Conservation (phyloP, 2,329 filamentous ascomycete genomes). For the Alternaria conjuncta region DNA sequence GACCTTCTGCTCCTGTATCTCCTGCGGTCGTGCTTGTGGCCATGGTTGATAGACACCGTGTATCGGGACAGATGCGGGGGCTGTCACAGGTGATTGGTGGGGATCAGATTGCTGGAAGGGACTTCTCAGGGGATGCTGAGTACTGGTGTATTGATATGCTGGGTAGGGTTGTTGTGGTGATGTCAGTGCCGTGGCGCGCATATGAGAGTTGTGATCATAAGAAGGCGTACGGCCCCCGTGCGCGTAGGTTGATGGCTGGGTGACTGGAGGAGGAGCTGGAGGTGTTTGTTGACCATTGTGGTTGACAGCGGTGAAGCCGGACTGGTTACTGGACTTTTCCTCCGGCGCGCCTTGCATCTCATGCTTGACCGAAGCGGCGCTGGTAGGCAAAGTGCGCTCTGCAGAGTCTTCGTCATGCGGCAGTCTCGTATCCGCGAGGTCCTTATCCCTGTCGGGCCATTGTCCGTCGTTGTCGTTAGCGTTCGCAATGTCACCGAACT, state of each 20-base stretch:
- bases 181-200: not conserved
- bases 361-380: conserved; percentile 1
- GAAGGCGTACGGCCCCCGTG: not conserved
- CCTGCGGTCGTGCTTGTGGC: not conserved
- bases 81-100: not conserved
- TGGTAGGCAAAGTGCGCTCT: conserved; percentile 7
- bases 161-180: not conserved
- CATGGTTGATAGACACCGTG: not conserved
- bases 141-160: not conserved
- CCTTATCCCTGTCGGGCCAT: conserved; percentile 11
- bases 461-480: conserved; percentile 8
- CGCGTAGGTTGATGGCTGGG: not conserved
- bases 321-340: not conserved
- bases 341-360: conserved; percentile 1
- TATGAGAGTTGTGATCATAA: not conserved
- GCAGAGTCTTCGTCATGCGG: conserved; percentile 21
- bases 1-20: not conserved
- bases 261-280: not conserved
- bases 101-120: not conserved
- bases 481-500: conserved; percentile 22
- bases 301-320: conserved; percentile 21
- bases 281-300: not conserved
- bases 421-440: conserved; percentile 20
- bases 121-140: not conserved
- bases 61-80: not conserved